Base-by-base conservation (phyloP, 805 yeast genomes). In the Lipomyces chichibuensis region DNA sequence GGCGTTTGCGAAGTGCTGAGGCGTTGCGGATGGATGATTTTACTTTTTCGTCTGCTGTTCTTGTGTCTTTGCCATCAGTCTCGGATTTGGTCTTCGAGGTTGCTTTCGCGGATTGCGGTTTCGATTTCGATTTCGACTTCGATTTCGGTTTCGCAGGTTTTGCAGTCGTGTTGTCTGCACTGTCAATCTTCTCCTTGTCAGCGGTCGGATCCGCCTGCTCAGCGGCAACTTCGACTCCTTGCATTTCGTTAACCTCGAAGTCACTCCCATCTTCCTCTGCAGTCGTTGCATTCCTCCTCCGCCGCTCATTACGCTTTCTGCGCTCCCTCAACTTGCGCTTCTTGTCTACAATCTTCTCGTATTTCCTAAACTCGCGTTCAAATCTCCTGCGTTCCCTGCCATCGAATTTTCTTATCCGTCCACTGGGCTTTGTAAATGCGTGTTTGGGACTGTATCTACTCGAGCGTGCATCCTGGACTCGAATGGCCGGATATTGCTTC, bases 241-340 rank as follows among this genome's bases (percentile, higher is more conserved):
- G 17, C 33, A 25, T 29, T 17, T 5, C 33, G 33, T 33, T 25
- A 14, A 2, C 33, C 27, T 49, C 53, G 11, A 20, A n/a, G 53
- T 14, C 53, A 5, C 17, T n/a, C 55, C 14, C 52, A 33, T 63
- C 63, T 25, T 32, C 37, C 23, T 33, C 60, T 23, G 32, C 23
- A 14, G 52, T 25, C 20, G 20, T 32, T 3, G 64, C 32, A 8
- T 3, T 39, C 63, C 35, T 54, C 43, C 32, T 14, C 43, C 49
- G 37, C 33, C 57, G 20, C 37, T 11, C 55, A 49, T 59, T 62
- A 13, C 63, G 39, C 57, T 59, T 58, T 52, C 55, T n/a, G n/a
- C 46, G 49, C 49, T 53, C 53, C 32, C 37, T n/a, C 59, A 53
- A 29, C 64, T 32, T 65, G 13, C 23, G 13, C 23, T 27, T 65